Evolutionary conservation across 345 rosid species (phyloP).

Genomic region (Isatis tinctoria): DNA sequence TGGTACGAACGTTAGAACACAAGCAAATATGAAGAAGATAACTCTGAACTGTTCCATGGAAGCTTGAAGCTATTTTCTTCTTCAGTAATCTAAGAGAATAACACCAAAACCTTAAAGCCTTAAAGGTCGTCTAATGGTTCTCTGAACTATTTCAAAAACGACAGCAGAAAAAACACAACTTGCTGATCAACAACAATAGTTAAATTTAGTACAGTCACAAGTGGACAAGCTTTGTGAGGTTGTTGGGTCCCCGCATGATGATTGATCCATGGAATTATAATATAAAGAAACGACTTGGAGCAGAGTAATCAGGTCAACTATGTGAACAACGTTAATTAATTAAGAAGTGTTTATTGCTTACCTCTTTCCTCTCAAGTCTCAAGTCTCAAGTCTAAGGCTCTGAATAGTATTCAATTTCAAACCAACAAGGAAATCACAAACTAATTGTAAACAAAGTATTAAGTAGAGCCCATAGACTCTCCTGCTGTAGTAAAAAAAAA

Average conservation of each 20-base stretch:
- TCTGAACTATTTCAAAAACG: neutral
- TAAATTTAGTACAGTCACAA: neutral
- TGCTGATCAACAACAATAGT: neutral
- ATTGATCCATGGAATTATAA: neutral
- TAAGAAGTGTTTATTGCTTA: neutral
- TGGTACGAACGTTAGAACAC: slow-evolving; percentile 15
- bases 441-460: neutral
- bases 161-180: slow-evolving; percentile 7
- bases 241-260: neutral
- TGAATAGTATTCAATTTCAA: neutral
- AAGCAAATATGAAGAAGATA: slow-evolving; percentile 8
- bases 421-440: neutral
- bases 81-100: neutral
- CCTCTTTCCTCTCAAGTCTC: neutral
- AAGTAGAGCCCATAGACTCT: neutral
- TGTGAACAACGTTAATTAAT: neutral
- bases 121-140: neutral
- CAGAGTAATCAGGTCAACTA: neutral
- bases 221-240: neutral
- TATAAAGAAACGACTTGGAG: neutral
- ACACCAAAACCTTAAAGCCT: neutral
- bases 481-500: too few relatives aligned
- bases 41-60: slow-evolving; percentile 16
- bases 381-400: neutral
- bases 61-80: neutral